phyloP scores from a whole-genome alignment of 2,329 filamentous ascomycete species.

The Verruconis gallopava region DNA sequence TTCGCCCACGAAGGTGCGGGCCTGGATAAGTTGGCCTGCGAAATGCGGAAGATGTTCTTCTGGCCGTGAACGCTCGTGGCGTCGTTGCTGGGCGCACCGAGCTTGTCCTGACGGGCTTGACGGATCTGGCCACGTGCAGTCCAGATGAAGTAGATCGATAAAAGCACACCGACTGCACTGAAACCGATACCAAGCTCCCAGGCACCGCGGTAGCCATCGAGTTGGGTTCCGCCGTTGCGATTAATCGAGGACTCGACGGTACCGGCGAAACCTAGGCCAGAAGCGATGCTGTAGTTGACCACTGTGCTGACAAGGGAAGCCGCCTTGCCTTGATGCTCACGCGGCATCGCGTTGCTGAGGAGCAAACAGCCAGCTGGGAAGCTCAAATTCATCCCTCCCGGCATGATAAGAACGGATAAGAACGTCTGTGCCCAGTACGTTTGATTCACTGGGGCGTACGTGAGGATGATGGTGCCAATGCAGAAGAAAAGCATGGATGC shows the following conservation, averaged over 20 bases:
- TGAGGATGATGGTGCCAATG: conserved; percentile 27
- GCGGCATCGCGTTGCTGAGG: conserved; percentile 38
- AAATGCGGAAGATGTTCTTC: not conserved
- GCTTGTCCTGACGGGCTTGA: not conserved
- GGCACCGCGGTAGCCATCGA: conserved; percentile 6
- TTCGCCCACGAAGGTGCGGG: not conserved
- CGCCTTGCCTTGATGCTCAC: conserved; percentile 38
- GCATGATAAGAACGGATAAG: conserved; percentile 43
- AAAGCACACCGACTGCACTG: conserved; percentile 8
- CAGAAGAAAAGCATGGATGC: conserved; percentile 30
- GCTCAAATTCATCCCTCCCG: conserved; percentile 54
- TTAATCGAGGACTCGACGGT: conserved; percentile 3
- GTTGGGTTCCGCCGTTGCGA: not conserved
- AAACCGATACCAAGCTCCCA: conserved; percentile 8
- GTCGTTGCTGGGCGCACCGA: not conserved
- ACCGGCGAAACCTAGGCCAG: conserved; percentile 53
- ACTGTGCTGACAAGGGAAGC: conserved; percentile 49
- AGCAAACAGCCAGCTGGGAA: conserved; percentile 51
- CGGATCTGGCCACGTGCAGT: conserved; percentile 1
- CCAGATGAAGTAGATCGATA: conserved; percentile 10
- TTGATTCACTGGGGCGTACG: conserved; percentile 39
- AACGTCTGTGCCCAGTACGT: conserved; percentile 54
- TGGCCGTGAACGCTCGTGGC: not conserved
- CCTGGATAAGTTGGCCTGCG: not conserved
- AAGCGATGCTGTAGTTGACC: conserved; percentile 55